Evolutionary conservation across 495 filamentous ascomycete genomes (phyloP).

Genomic region (Copromyces sp.): DNA sequence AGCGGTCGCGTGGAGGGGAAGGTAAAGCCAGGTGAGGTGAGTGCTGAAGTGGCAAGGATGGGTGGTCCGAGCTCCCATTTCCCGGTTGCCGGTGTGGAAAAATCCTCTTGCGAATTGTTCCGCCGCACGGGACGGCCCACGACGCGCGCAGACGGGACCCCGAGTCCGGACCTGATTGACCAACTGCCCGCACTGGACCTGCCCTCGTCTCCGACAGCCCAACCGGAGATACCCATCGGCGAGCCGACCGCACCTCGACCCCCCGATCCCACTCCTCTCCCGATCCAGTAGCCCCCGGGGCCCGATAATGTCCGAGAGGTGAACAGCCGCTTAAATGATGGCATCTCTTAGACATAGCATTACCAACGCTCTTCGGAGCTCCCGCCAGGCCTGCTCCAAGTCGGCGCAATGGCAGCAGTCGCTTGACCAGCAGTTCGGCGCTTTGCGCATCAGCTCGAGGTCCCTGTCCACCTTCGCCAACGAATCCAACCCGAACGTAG

Average conservation of each 20-base stretch:
- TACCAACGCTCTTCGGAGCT: conserved; percentile 16
- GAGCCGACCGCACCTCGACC: conserved; percentile 1
- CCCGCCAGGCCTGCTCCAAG: conserved; percentile 4
- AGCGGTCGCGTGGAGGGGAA: background rate
- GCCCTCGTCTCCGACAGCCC: background rate
- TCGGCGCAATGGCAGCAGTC: conserved; percentile 13
- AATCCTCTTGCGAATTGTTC: conserved; percentile 20
- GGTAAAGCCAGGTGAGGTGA: background rate
- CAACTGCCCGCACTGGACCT: background rate
- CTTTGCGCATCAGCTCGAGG: conserved; percentile 15
- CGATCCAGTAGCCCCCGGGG: conserved; percentile 12
- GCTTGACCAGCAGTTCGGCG: conserved; percentile 19
- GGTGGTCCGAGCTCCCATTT: conserved; percentile 1
- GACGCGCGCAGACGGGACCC: background rate
- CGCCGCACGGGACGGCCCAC: conserved; percentile 3
- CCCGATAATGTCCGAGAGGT: conserved; percentile 15
- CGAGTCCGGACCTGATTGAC: background rate
- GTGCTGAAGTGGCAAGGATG: background rate
- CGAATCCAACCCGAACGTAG: conserved; percentile 16
- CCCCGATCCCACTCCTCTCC: conserved; percentile 8
- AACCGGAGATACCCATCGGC: background rate
- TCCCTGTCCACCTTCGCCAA: conserved; percentile 13
- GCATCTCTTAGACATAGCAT: conserved; percentile 19
- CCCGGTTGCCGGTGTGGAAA: conserved; percentile 10
- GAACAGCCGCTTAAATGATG: conserved; percentile 18